phyloP scores from a whole-genome alignment of 306 rosid species.

The Malus orientalis region DNA sequence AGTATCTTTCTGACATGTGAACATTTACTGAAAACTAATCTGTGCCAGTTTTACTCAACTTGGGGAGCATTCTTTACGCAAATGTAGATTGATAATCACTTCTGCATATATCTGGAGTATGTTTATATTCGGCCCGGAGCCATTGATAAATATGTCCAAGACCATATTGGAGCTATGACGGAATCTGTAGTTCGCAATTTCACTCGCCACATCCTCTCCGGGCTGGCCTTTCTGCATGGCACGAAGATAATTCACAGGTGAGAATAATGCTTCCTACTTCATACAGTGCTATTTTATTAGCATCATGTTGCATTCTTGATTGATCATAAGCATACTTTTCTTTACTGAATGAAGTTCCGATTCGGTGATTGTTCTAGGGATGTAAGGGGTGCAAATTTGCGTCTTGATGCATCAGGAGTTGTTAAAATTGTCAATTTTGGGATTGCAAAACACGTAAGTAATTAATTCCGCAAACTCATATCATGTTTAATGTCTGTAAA shows the following conservation, averaged over 20 bases:
- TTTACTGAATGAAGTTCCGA: background rate
- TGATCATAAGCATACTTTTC: background rate
- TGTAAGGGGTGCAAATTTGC: constrained; percentile 90
- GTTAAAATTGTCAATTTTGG: constrained; percentile 96
- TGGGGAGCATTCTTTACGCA: background rate
- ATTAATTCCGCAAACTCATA: constrained; percentile 1
- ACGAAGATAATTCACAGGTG: constrained; percentile 82
- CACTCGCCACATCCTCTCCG: constrained; percentile 71
- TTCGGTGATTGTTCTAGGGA: constrained; percentile 45
- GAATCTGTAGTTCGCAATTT: constrained; percentile 79
- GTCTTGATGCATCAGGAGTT: constrained; percentile 62
- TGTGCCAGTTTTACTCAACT: background rate
- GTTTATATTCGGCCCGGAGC: constrained; percentile 81
- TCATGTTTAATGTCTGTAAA: background rate
- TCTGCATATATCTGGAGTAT: constrained; percentile 77
- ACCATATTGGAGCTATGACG: constrained; percentile 59
- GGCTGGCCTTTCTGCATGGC: constrained; percentile 70
- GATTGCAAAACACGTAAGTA: constrained; percentile 84
- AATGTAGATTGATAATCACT: constrained; percentile 60
- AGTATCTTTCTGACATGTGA: constrained; percentile 25
- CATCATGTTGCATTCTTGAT: background rate
- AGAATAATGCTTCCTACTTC: background rate
- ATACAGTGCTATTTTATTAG: no score
- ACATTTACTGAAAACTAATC: background rate
- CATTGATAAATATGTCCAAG: constrained; percentile 62